Evolutionary conservation across 345 rosid genomes (phyloP).

Genomic region (Xanthoceras sorbifolium): DNA sequence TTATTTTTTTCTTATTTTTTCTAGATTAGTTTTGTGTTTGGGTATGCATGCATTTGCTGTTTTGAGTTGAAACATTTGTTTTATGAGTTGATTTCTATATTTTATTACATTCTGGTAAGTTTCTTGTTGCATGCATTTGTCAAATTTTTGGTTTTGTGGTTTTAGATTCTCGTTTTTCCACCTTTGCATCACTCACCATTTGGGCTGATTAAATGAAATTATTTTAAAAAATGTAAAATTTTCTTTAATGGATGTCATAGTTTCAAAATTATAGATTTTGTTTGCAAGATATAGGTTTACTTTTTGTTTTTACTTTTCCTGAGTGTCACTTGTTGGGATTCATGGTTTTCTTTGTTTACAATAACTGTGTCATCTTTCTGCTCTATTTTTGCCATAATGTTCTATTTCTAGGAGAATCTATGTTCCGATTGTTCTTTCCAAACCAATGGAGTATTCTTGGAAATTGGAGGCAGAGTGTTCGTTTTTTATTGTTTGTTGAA

Average conservation of each 20-base stretch:
- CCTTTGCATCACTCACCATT: background rate
- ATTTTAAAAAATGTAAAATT: background rate
- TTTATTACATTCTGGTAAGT: background rate
- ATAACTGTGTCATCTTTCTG: background rate
- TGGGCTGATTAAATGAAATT: background rate
- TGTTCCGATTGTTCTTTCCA: background rate
- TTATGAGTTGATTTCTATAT: background rate
- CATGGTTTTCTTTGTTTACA: background rate
- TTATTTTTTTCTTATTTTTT: background rate
- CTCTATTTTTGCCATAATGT: background rate
- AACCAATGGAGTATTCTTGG: background rate
- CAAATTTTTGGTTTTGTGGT: background rate
- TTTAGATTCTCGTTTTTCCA: no score
- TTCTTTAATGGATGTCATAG: background rate
- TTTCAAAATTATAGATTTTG: no score
- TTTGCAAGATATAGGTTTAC: no score
- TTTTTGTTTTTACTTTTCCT: no score
- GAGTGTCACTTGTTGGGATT: background rate
- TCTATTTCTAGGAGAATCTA: background rate
- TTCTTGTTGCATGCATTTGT: background rate
- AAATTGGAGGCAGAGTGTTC: background rate
- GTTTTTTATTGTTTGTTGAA: background rate
- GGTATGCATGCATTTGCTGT: conserved; percentile 9
- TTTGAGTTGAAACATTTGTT: background rate
- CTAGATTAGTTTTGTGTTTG: conserved; percentile 1